Evolutionary conservation across 441 rosid genomes (phyloP).

Genomic region (Hypseocharis bilobata): DNA sequence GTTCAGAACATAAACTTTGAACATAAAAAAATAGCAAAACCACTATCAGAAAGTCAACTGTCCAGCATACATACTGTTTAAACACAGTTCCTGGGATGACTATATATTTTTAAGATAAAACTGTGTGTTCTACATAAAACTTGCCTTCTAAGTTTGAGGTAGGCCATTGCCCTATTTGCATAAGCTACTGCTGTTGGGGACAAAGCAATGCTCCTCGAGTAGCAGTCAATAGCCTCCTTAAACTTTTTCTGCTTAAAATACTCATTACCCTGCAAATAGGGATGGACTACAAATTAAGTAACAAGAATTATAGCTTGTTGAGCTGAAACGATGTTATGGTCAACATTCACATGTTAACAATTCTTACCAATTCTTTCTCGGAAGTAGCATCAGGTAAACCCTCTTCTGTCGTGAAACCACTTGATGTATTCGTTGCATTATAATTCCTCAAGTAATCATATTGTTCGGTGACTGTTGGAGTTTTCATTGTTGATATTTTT

Average conservation of each 20-base stretch:
- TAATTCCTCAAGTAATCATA: constrained; percentile 34
- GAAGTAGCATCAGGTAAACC: constrained; percentile 53
- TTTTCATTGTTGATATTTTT: constrained; percentile 22
- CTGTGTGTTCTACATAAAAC: constrained; percentile 3
- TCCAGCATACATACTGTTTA: neutral
- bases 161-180: constrained; percentile 95
- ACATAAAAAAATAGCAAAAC: neutral
- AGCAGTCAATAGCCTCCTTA: constrained; percentile 77
- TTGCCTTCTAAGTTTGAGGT: constrained; percentile 68
- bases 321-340: neutral
- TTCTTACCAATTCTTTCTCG: constrained; percentile 71
- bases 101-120: neutral
- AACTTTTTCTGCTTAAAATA: constrained; percentile 74
- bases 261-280: constrained; percentile 58
- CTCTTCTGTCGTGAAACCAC: constrained; percentile 36
- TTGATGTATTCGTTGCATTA: constrained; percentile 36
- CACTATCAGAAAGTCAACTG: neutral
- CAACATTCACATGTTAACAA: neutral
- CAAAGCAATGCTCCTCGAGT: constrained; percentile 78
- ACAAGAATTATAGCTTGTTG: neutral
- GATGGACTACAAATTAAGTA: constrained; percentile 7
- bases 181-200: constrained; percentile 75
- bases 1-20: neutral
- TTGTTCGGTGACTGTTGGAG: constrained; percentile 19
- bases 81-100: neutral